Base-by-base conservation (phyloP, 306 rosid genomes). In the Amphicarpaea edgeworthii region DNA sequence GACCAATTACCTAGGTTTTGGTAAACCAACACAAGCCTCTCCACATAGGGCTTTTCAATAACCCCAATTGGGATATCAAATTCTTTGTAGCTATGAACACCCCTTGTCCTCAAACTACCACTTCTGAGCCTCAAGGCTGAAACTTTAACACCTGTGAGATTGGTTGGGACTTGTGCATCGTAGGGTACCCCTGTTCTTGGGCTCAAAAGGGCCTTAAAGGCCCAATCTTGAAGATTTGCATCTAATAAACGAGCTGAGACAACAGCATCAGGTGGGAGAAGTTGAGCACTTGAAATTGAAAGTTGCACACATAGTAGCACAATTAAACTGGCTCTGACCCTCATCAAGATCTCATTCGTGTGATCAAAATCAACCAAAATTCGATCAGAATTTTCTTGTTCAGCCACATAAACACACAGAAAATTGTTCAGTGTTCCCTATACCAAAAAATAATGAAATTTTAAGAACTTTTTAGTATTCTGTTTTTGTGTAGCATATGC, bases 1-100 rank as follows among this genome's bases (percentile, higher is more conserved):
- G 90, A 85, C 85, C 84, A 83, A 37, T 86, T 88, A 41, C 89
- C 93, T 12, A 89, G 42, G 63, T 85, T 89, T 5, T 89, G 93
- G 64, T 89, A 83, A 0, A 89, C 88, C 74, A 86, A 76, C 0
- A 70, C 88, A 30, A 89, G 60, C 73, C 87, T 83, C 38, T 83
- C 57, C 67, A 79, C 78, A 82, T 82, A 83, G 43, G 93, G 93
- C 38, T 78, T 60, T 21, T 81, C 89, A 23, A 67, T 15, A 60
- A 89, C 81, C 26, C 90, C 86, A 54, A 3, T 20, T 41, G 93
- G 90, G 79, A 89, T 89, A 80, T 81, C 84, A 47, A 89, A 89
- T 77, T 83, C 93, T 46, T 82, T 77, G 78, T 72, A 89, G 5
- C 54, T 72, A 0, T 40, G 43, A 17, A 89, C 63, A 0, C 90